These are phyloP conservation scores for Apiospora koreana DNA, from an alignment of 2,329 filamentous ascomycete species.

Conservation along the genomic window DNA sequence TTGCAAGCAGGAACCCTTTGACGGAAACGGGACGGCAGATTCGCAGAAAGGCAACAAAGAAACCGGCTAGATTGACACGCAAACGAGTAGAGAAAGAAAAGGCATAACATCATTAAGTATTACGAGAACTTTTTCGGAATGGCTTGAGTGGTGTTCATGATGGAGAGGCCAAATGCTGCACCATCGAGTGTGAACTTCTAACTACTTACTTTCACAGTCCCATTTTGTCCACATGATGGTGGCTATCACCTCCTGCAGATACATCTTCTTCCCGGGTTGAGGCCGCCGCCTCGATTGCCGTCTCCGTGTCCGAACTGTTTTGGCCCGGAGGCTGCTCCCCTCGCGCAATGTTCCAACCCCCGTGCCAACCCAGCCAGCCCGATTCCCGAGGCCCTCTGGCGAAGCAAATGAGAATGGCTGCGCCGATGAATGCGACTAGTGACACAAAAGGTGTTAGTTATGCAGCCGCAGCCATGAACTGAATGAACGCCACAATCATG, in stretches of 20 bases:
- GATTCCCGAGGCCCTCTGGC: slow-evolving; percentile 41
- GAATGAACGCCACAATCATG: not conserved
- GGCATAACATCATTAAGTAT: not conserved
- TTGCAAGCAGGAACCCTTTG: not conserved
- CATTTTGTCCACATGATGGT: not conserved
- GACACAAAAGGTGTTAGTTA: not conserved
- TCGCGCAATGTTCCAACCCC: slow-evolving; percentile 39
- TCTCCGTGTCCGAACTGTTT: not conserved
- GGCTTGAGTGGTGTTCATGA: not conserved
- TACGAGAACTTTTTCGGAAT: not conserved
- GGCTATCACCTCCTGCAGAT: not conserved
- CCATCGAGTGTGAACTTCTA: too few species aligned
- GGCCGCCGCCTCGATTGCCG: not conserved
- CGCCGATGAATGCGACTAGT: slow-evolving; percentile 37
- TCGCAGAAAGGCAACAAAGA: not conserved
- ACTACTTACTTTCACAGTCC: too few species aligned
- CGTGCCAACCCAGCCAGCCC: slow-evolving; percentile 44
- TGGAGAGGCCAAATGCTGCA: not conserved
- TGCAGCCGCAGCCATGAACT: not conserved
- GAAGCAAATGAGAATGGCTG: slow-evolving; percentile 38
- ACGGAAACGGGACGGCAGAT: not conserved
- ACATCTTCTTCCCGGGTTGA: not conserved
- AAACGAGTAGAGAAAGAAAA: not conserved
- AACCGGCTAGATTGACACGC: not conserved
- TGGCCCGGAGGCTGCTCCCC: slow-evolving; percentile 19